phyloP scores from a whole-genome alignment of 2,329 filamentous ascomycete genomes.

The Xylaria sp. region DNA sequence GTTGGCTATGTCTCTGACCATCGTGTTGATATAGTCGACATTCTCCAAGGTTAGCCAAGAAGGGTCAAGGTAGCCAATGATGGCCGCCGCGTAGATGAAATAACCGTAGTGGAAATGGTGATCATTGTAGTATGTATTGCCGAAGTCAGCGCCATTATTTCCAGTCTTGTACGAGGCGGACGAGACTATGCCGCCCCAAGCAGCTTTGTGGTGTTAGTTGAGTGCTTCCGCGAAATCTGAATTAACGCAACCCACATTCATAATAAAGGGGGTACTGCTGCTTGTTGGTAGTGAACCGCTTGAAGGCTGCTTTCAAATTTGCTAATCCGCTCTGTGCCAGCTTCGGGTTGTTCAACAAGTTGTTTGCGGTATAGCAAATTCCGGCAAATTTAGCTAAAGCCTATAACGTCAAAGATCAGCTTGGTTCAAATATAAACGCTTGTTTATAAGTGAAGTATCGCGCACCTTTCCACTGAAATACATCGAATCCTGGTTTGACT shows the following conservation, averaged over 20 bases:
- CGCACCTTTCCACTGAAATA: constrained; percentile 88
- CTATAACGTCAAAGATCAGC: constrained; percentile 48
- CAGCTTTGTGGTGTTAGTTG: constrained; percentile 53
- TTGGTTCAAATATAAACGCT: not conserved
- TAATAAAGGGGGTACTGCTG: constrained; percentile 75
- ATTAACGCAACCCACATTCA: constrained; percentile 60
- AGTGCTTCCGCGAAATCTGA: not conserved
- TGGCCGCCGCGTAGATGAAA: constrained; percentile 85
- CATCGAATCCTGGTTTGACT: constrained; percentile 84
- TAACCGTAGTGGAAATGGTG: constrained; percentile 86
- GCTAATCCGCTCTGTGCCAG: constrained; percentile 68
- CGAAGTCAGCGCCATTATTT: constrained; percentile 81
- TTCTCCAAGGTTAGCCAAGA: constrained; percentile 76
- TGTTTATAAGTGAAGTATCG: not conserved
- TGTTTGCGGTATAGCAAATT: constrained; percentile 72
- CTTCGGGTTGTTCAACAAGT: constrained; percentile 68
- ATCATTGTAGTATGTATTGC: constrained; percentile 86
- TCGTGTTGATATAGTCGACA: constrained; percentile 81
- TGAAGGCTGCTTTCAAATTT: constrained; percentile 74
- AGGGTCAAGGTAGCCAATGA: constrained; percentile 83
- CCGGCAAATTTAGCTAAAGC: constrained; percentile 80
- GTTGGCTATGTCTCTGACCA: constrained; percentile 87
- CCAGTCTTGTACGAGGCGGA: constrained; percentile 76
- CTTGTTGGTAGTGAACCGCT: constrained; percentile 72
- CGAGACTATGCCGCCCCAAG: constrained; percentile 85